Conservation (phyloP, 2,329 filamentous ascomycete genomes). For the Epichloe uncinata region DNA sequence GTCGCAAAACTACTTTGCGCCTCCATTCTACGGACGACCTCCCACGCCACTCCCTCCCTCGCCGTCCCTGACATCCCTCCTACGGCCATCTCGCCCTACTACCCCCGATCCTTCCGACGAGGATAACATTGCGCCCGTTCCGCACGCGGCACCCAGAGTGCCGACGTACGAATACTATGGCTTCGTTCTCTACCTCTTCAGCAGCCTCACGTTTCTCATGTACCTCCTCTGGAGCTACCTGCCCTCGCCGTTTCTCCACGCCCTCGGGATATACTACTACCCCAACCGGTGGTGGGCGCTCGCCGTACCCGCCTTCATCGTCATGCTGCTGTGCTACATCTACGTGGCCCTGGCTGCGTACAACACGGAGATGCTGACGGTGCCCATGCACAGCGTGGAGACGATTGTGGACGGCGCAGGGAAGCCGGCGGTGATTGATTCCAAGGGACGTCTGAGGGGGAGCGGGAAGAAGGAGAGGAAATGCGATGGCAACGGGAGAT, state of each 20-base stretch:
- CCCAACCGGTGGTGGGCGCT: conserved; percentile 97
- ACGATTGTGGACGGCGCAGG: conserved; percentile 86
- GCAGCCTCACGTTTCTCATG: conserved; percentile 63
- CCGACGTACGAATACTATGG: conserved; percentile 99
- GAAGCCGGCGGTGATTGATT: conserved; percentile 71
- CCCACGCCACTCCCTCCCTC: conserved; percentile 88
- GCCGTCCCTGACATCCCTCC: conserved; percentile 79
- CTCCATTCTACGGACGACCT: conserved; percentile 95
- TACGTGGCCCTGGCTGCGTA: conserved; percentile 86
- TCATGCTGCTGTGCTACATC: conserved; percentile 80
- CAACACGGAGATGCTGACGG: conserved; percentile 78
- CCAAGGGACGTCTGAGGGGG: conserved; percentile 41
- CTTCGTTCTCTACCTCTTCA: conserved; percentile 90
- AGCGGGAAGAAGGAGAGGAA: conserved; percentile 23
- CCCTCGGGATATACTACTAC: conserved; percentile 91
- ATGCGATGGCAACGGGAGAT: conserved; percentile 21
- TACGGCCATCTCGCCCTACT: conserved; percentile 81
- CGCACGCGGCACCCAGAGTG: conserved; percentile 78
- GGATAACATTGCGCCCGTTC: conserved; percentile 72
- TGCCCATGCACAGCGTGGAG: conserved; percentile 67
- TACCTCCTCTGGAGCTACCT: conserved; percentile 77
- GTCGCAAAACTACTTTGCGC: conserved; percentile 47
- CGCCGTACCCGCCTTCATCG: conserved; percentile 79
- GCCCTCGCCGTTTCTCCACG: conserved; percentile 81
- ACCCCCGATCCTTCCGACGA: conserved; percentile 88